Base-by-base conservation (phyloP, 2,329 filamentous ascomycete genomes). In the Zymoseptoria tritici region DNA sequence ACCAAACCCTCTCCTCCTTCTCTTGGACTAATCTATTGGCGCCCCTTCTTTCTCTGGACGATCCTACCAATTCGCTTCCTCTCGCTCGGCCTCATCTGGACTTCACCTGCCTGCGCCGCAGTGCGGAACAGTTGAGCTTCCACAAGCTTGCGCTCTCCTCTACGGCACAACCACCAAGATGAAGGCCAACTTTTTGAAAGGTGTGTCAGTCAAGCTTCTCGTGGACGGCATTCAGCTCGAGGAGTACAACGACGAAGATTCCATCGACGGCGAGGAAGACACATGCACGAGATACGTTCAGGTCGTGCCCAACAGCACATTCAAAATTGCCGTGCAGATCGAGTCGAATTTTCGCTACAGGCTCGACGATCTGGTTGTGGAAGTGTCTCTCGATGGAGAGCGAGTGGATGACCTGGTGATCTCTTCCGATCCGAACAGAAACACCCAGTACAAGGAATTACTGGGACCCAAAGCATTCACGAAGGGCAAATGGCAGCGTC, bases 351-450 rank as follows among this genome's bases (percentile, higher is more conserved):
- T 54, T 24, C 57, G 53, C 4, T 59, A 55, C 31, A 52, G 4
- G 1, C n/a, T 4, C 6, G 64, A 68, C 21, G 20, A 46, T 9
- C 31, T 68, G 6, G 2, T 16, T 0, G 46, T 50, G 11, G 0
- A 1, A 0, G 46, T 66, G 1, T 59, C 52, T 9, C 8, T 68
- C 3, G 67, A 68, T 26, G 68, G 67, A 54, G 57, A 66, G 49
- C 22, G 46, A 19, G 53, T 60, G 63, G n/a, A n/a, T n/a, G n/a
- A n/a, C n/a, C n/a, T n/a, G n/a, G n/a, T n/a, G n/a, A n/a, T n/a
- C n/a, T n/a, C n/a, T n/a, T n/a, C n/a, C n/a, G n/a, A n/a, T n/a
- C n/a, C n/a, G n/a, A n/a, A n/a, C n/a, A n/a, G n/a, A n/a, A n/a
- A n/a, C n/a, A n/a, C n/a, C n/a, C n/a, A n/a, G n/a, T n/a, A n/a